phyloP scores from a whole-genome alignment of 176 grass and related monocot genomes.

The Carex cristatella region DNA sequence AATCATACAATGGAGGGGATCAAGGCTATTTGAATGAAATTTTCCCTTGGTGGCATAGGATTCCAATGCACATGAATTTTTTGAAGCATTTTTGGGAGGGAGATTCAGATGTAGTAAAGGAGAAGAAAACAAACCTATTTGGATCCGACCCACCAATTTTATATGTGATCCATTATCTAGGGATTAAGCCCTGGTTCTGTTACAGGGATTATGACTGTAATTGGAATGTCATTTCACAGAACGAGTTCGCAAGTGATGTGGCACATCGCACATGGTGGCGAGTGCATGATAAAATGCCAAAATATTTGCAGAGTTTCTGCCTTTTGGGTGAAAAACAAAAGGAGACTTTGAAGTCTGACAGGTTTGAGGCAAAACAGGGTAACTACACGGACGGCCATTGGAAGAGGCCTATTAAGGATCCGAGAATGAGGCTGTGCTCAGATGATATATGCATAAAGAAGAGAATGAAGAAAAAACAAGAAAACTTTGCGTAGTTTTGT shows the following conservation, averaged over 20 bases:
- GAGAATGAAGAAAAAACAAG: slow-evolving; percentile 3
- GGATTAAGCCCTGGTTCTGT: slow-evolving; percentile 36
- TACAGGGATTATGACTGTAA: slow-evolving; percentile 41
- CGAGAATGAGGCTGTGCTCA: slow-evolving; percentile 11
- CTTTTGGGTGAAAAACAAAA: slow-evolving; percentile 34
- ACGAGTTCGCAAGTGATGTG: slow-evolving; percentile 32
- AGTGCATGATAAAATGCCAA: slow-evolving; percentile 35
- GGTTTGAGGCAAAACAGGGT: slow-evolving; percentile 28
- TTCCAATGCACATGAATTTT: slow-evolving; percentile 36
- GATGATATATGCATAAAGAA: slow-evolving; percentile 30
- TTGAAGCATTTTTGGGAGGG: slow-evolving; percentile 42
- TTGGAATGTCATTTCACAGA: slow-evolving; percentile 24
- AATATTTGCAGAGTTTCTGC: slow-evolving; percentile 38
- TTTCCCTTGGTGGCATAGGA: slow-evolving; percentile 43
- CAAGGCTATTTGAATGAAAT: slow-evolving; percentile 51
- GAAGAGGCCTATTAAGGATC: slow-evolving; percentile 27
- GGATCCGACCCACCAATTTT: slow-evolving; percentile 26
- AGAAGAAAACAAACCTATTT: slow-evolving; percentile 11
- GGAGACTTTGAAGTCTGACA: slow-evolving; percentile 21
- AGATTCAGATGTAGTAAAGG: slow-evolving; percentile 21
- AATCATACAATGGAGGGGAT: slow-evolving; percentile 46
- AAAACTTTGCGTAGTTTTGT: neutral
- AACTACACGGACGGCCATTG: slow-evolving; percentile 33
- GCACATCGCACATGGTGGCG: slow-evolving; percentile 45
- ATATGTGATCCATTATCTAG: slow-evolving; percentile 26